Evolutionary conservation across 2,329 filamentous ascomycete species (phyloP).

Genomic region (Chrysoporthe puriensis): DNA sequence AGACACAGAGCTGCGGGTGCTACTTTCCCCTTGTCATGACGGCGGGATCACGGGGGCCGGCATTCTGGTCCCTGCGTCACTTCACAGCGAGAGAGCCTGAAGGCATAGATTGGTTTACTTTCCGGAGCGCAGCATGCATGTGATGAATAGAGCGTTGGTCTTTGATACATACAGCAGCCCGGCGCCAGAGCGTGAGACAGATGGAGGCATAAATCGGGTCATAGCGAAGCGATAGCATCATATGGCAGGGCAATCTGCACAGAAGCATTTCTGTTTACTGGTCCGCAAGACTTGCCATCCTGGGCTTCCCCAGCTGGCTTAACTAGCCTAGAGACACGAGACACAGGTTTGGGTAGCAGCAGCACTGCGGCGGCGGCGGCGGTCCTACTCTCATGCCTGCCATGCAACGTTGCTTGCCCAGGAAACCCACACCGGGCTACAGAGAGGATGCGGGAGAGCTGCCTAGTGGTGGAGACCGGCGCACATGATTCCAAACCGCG

Average conservation of each 20-base stretch:
- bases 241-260: not conserved
- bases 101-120: slow-evolving; percentile 3
- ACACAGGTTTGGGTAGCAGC: not conserved
- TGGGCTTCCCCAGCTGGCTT: not conserved
- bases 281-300: not conserved
- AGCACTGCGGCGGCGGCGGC: not conserved
- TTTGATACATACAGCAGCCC: not conserved
- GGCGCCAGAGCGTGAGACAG: not conserved
- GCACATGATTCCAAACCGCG: not conserved
- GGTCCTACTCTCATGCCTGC: not conserved
- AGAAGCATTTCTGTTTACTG: not conserved
- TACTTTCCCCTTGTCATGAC: slow-evolving; percentile 61
- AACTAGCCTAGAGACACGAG: not conserved
- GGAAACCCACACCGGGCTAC: not conserved
- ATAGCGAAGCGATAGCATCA: slow-evolving; percentile 3
- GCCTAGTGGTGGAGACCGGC: not conserved
- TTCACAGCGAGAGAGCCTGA: slow-evolving; percentile 33
- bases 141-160: not conserved
- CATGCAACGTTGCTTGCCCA: slow-evolving; percentile 6
- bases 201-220: not conserved
- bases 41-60: slow-evolving; percentile 66
- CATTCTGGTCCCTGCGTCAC: slow-evolving; percentile 57
- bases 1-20: slow-evolving; percentile 40
- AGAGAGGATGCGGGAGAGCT: not conserved
- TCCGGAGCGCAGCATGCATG: not conserved